These are phyloP conservation scores for Tricholoma furcatifolium DNA, from an alignment of 768 basidiomycete genomes.

Conservation along the genomic window DNA sequence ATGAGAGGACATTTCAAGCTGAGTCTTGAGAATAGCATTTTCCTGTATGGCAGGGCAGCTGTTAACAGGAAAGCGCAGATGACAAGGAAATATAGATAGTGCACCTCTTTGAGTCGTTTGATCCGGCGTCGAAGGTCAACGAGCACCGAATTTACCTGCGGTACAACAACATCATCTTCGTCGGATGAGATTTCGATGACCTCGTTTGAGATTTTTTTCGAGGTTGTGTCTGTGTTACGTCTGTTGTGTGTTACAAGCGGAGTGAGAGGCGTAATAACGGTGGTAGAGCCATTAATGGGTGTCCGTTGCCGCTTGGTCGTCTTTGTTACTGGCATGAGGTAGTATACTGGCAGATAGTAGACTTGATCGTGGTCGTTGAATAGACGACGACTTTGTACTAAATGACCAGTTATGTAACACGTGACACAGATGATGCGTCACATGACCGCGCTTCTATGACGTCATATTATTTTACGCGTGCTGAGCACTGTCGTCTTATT, in stretches of 20 bases:
- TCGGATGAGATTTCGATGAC: conserved; percentile 61
- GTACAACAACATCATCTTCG: conserved; percentile 34
- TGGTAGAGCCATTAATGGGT: not conserved
- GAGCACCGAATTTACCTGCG: conserved; percentile 18
- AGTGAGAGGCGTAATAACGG: not conserved
- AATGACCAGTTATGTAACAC: no score
- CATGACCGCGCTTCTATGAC: no score
- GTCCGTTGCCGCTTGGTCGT: not conserved
- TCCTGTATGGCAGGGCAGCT: conserved; percentile 22
- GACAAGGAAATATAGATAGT: conserved; percentile 9
- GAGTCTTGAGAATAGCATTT: conserved; percentile 27
- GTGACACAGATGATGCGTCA: no score
- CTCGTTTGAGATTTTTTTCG: conserved; percentile 26
- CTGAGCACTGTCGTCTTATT: no score
- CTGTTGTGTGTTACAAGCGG: conserved; percentile 12
- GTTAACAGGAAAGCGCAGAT: not conserved
- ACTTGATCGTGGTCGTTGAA: no score
- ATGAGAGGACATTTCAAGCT: conserved; percentile 23
- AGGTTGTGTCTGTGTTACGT: conserved; percentile 17
- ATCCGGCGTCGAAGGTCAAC: conserved; percentile 39
- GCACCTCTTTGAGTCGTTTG: conserved; percentile 43
- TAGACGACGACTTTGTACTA: no score
- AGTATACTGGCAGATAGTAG: no score
- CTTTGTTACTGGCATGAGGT: conserved; percentile 11
- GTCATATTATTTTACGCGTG: no score